Base-by-base conservation (phyloP, 2,329 filamentous ascomycete species). In the Bisporella sp. region DNA sequence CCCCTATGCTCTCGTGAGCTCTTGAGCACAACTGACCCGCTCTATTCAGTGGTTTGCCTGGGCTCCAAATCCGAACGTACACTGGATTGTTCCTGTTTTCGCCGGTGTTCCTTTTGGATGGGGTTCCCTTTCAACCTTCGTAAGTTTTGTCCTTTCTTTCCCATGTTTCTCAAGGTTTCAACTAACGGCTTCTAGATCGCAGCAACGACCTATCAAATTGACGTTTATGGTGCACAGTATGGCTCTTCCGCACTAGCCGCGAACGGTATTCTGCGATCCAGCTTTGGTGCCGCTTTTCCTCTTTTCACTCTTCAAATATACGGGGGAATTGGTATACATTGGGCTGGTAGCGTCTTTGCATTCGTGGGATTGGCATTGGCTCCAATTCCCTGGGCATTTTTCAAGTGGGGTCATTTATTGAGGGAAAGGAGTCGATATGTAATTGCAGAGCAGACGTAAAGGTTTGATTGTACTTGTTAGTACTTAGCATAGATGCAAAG, bases 241-340 rank as follows among this genome's bases (percentile, higher is more conserved):
- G 74, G 81, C 0, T 80, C 81, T 0, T 81, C 75, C 53, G 79
- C 79, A 0, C 68, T 78, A 45, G 79, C 77, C 6, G 81, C 82
- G 1, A 84, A 83, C 50, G 74, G 76, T 1, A 66, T 85, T 6
- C 68, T 76, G 3, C 65, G 81, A 28, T 84, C 84, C 53, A 63
- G 64, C 0, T 69, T 84, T 6, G 78, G 76, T 0, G 77, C 73
- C 1, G 74, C 69, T 0, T 84, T 85, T 48, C 81, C 81, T 0
- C 61, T 85, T 0, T 85, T 84, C 54, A 76, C 78, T 0, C 66
- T 82, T 1, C 76, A 81, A 50, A 78, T 71, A 68, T 71, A 70
- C 47, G 47, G 60, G 12, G 48, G 44, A 1, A 54, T 73, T 12
- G 68, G 67, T 2, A 66, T 70, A 11, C 62, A 55, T 6, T 70